Evolutionary conservation across 192 early-diverging fungal species (phyloP).

Genomic region (Umbelopsis sp.): DNA sequence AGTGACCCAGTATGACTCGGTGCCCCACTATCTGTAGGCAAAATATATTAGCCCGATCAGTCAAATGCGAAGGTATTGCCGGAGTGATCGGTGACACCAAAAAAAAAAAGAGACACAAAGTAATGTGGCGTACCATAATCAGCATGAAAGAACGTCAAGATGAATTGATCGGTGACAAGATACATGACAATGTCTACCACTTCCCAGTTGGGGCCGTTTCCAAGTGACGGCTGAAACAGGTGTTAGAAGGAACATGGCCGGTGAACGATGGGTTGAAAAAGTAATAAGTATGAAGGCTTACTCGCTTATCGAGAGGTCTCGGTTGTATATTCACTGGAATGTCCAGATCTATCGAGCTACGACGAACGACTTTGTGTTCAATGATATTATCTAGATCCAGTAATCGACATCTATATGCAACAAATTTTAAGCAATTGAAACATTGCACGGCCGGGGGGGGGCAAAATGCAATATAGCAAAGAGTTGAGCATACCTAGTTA

Average conservation of each 20-base stretch:
- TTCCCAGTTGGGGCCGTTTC: conserved; percentile 9
- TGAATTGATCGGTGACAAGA: conserved; percentile 28
- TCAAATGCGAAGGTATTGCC: not conserved
- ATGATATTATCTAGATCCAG: conserved; percentile 19
- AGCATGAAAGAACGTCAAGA: conserved; percentile 33
- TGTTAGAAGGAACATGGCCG: not conserved
- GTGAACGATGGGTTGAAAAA: not conserved
- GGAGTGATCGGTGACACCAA: not conserved
- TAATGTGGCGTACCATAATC: conserved; percentile 19
- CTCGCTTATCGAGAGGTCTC: not conserved
- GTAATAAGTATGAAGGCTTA: not conserved
- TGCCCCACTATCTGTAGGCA: not conserved
- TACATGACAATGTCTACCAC: conserved; percentile 42
- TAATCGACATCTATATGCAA: conserved; percentile 25
- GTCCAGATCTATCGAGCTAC: not conserved
- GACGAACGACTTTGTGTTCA: not conserved
- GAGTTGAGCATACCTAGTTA: conserved; percentile 26
- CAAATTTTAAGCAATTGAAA: not conserved
- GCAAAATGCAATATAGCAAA: not conserved
- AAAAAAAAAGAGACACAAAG: not conserved
- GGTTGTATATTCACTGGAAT: conserved; percentile 13
- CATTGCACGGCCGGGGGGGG: not conserved
- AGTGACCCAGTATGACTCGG: conserved; percentile 1
- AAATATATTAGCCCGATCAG: not conserved
- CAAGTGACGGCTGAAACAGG: not conserved